Evolutionary conservation across 192 early-diverging fungal genomes (phyloP), one percentile per base, ranked within the genome.

Genomic region (Cladochytrium replicatum): DNA sequence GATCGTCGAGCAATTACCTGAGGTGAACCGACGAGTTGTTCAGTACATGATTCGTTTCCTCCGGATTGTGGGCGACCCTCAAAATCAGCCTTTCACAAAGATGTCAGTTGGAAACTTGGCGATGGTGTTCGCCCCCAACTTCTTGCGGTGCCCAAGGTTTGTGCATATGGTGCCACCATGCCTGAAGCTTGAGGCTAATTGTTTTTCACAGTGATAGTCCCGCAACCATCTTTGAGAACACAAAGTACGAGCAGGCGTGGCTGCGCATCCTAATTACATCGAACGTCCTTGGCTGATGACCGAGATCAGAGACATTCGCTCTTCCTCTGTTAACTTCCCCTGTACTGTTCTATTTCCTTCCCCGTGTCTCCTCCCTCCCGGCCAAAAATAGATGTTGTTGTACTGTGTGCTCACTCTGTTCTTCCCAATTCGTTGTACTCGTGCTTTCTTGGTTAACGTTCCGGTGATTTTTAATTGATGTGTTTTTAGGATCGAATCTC

Each of bases 51-150:
- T 92, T 27, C 58, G 77, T 42, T 95, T 94, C 59, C 66, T 98
- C 22, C 42, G 85, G 83, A 64, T 76, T 23, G 80, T 97, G 47
- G 82, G 82, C 23, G 75, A 80, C 23, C 81, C 82, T 4, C 51
- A 61, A 24, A 80, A 88, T n/a, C 77, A 73, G 31, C 71, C 79
- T 28, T 52, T 71, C 8, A 96, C 94, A n/a, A 82, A 86, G 66
- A 98, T 98, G 94, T 85, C 77, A 24, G 63, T 84, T 27, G 69
- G 73, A 52, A 98, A 96, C 46, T 55, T 98, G 41, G 94, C 94
- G 8, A 85, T 98, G 74, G 89, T 98, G 6, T 96, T 95, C 74
- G 92, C 89, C 17, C 94, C 94, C n/a, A 85, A 86, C 34, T 83
- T 95, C 43, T 64, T 98, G 41, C 72, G 91, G 31, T 92, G 87